phyloP scores from a whole-genome alignment of 2,329 filamentous ascomycete species.

The Rugonectria rugulosa region DNA sequence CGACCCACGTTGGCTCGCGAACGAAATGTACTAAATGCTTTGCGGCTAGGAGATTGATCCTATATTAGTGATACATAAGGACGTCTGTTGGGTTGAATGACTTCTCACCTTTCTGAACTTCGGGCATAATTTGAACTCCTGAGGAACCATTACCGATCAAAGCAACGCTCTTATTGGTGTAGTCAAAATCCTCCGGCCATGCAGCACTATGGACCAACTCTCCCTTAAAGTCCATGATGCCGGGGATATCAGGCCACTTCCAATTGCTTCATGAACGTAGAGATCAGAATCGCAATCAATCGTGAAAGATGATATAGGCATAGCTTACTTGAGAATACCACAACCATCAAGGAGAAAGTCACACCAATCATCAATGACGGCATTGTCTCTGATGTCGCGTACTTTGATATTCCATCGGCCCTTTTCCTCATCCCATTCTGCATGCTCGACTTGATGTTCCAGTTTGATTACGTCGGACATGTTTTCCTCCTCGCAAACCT shows the following conservation, averaged over 20 bases:
- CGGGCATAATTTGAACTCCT: constrained; percentile 22
- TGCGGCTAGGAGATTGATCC: too few species aligned
- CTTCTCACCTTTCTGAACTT: constrained; percentile 6
- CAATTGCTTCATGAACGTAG: constrained; percentile 4
- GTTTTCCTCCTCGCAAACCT: constrained; percentile 2
- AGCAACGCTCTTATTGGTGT: constrained; percentile 8
- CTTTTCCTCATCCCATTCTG: constrained; percentile 8
- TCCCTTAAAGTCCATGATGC: constrained; percentile 15
- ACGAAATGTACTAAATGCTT: too few species aligned
- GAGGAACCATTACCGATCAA: constrained; percentile 21
- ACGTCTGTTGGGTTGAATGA: background rate
- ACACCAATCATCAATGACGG: constrained; percentile 6
- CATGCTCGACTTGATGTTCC: constrained; percentile 3
- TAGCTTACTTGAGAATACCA: constrained; percentile 17
- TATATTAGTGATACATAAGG: constrained; percentile 4
- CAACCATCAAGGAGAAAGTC: constrained; percentile 13
- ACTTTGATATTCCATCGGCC: constrained; percentile 9
- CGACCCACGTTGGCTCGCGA: constrained; percentile 15
- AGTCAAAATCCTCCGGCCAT: constrained; percentile 1
- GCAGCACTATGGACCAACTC: constrained; percentile 18
- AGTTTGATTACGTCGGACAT: constrained; percentile 11
- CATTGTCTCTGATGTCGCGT: background rate
- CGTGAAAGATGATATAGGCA: background rate
- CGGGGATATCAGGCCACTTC: constrained; percentile 21
- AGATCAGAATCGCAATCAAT: background rate